Percentiles rank a stretch among this genome's conserved stretches.
phyloP scores from a whole-genome alignment of 495 filamentous ascomycete genomes.

The Poronia punctata region DNA sequence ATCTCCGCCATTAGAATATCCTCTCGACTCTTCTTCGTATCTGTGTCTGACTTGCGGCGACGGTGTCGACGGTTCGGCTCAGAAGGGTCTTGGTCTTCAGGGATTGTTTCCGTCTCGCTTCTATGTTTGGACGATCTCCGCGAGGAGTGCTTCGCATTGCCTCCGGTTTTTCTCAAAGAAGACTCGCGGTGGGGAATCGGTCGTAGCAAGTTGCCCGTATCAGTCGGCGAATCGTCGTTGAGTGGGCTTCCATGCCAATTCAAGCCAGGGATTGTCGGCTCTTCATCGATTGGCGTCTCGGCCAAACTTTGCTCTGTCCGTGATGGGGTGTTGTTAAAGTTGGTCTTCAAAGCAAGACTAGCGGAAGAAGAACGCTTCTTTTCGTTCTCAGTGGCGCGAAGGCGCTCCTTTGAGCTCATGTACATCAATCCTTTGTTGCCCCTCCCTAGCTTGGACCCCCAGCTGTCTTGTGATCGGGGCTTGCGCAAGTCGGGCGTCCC shows the following conservation, averaged over 20 bases:
- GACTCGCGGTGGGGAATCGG: slow-evolving; percentile 63
- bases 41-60: slow-evolving; percentile 13
- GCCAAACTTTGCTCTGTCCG: slow-evolving; percentile 42
- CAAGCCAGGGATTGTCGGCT: slow-evolving; percentile 26
- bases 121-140: slow-evolving; percentile 28
- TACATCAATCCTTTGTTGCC: slow-evolving; percentile 49
- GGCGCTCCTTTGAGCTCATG: slow-evolving; percentile 51
- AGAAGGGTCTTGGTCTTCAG: slow-evolving; percentile 14
- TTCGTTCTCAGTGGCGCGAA: slow-evolving; percentile 47
- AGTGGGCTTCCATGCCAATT: slow-evolving; percentile 17
- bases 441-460: slow-evolving; percentile 46
- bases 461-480: slow-evolving; percentile 45
- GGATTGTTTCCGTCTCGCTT: slow-evolving; percentile 33
- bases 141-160: slow-evolving; percentile 33
- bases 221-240: slow-evolving; percentile 11
- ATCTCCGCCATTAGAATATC: slow-evolving; percentile 19
- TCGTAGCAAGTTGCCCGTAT: slow-evolving; percentile 23
- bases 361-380: slow-evolving; percentile 40
- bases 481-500: slow-evolving; percentile 35
- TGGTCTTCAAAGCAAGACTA: slow-evolving; percentile 24
- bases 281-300: slow-evolving; percentile 47
- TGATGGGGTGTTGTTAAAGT: slow-evolving; percentile 25
- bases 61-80: slow-evolving; percentile 23
- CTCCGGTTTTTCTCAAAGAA: slow-evolving; percentile 52
- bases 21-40: slow-evolving; percentile 15